Evolutionary conservation across 495 filamentous ascomycete genomes (phyloP), one percentile per base, ranked within the genome.

Genomic region (Penicillium cataractarum): DNA sequence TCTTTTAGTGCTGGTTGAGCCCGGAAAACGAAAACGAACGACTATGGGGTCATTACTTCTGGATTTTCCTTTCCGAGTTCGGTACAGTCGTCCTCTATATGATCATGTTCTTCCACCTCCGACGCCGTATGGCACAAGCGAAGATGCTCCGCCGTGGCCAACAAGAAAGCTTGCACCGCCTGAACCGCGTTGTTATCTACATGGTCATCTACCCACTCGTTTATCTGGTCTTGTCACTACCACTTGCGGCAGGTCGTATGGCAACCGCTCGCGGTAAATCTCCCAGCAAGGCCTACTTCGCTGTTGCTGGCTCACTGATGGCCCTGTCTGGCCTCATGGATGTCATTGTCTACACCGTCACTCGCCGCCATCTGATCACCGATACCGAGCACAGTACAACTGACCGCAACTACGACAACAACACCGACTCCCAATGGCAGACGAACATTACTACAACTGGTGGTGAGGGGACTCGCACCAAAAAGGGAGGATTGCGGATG

Each of bases 191-290:
- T 64, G 82, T 88, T 70, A 73, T 85, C 57, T 78, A 87, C 80
- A 83, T 93, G 90, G 81, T 92, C 39, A 78, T 91, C 50, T 93
- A 93, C 65, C 89, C 90, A 0, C 61, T 90, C 56, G 86, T 89
- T 57, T 93, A 92, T 74, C 73, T 90, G 37, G 58, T 90, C 21
- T 83, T 89, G 64, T 92, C 88, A 6, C 80, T 88, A 4, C 90
- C 90, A 0, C 80, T 93, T 10, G 89, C 89, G 3, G 78, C 85
- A 1, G 87, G 87, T 10, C 87, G 89, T 65, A 87, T 92, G 76
- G 78, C 82, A 17, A 81, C 81, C 15, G 81, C 84, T 0, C 83
- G 84, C 7, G 78, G 73, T 42, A 51, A 79, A 4, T 72, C 87
- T 1, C 81, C 84, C 5, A 80, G 87, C 51, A 64, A 66, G 29